These are phyloP conservation scores for Cynanchum wilfordii DNA, from an alignment of 257 asterid genomes.

Conservation along the genomic window DNA sequence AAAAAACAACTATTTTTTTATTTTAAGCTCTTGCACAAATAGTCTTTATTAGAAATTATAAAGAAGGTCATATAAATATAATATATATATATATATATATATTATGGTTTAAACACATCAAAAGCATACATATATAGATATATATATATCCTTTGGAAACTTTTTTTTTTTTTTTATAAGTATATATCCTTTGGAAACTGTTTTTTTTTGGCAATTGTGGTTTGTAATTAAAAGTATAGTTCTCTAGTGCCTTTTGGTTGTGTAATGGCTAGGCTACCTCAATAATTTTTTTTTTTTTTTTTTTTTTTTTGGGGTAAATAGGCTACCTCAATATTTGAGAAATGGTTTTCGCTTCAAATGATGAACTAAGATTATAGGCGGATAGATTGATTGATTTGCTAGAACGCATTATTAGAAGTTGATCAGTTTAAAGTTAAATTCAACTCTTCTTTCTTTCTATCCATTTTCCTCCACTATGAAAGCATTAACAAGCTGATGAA, in stretches of 20 bases:
- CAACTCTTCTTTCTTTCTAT: neutral
- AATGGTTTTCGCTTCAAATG: neutral
- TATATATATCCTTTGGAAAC: too few relatives aligned
- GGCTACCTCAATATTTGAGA: neutral
- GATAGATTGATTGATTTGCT: neutral
- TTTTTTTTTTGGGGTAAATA: too few relatives aligned
- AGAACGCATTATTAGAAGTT: neutral
- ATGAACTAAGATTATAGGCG: neutral
- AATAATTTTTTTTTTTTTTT: too few relatives aligned
- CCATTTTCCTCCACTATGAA: neutral
- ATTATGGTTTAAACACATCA: too few relatives aligned
- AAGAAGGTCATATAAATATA: too few relatives aligned
- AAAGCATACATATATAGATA: neutral
- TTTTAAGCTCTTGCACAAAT: too few relatives aligned
- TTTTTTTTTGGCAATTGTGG: neutral
- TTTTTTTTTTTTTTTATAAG: too few relatives aligned
- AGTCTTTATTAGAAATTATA: neutral
- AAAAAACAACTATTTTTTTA: too few relatives aligned
- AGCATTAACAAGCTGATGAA: neutral
- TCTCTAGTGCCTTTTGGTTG: neutral
- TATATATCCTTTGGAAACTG: neutral
- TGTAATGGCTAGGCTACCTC: too few relatives aligned
- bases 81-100: neutral
- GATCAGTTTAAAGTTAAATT: neutral
- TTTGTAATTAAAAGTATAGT: neutral